These are phyloP conservation scores for Cicer yamashitae DNA, from an alignment of 306 rosid genomes.

Conservation along the genomic window DNA sequence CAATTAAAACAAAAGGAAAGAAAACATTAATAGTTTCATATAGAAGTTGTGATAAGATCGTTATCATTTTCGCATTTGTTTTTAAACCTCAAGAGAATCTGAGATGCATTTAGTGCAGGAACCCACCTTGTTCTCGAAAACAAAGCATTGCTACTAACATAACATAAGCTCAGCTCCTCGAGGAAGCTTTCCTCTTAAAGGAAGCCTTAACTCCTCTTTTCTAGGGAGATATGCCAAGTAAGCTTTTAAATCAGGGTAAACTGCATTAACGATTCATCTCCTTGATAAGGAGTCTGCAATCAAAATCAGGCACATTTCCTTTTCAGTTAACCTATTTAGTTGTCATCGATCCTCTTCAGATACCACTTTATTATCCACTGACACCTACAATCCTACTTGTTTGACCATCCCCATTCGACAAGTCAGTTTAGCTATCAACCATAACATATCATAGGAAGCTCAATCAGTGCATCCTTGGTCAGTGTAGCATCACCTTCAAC, in stretches of 20 bases:
- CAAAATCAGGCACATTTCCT: too few species aligned
- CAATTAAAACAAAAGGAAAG: too few species aligned
- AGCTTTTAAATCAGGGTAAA: not conserved
- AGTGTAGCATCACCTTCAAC: not conserved
- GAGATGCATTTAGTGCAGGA: constrained; percentile 3
- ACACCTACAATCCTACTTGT: not conserved
- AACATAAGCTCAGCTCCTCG: not conserved
- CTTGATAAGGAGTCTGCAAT: too few species aligned
- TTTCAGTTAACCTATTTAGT: too few species aligned
- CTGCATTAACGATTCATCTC: not conserved
- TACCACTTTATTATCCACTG: not conserved
- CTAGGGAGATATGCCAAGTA: not conserved
- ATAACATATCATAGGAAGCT: not conserved
- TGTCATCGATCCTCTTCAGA: not conserved
- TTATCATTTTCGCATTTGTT: not conserved
- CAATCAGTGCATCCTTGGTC: not conserved
- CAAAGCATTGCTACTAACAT: not conserved
- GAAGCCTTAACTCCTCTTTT: not conserved
- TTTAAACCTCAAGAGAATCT: not conserved
- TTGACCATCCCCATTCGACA: not conserved
- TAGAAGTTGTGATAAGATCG: not conserved
- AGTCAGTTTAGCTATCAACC: not conserved
- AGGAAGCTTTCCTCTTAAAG: not conserved
- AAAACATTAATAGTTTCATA: not conserved
- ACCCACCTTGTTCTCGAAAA: not conserved